Conservation (phyloP, 768 basidiomycete genomes). For the Suillus lakei region DNA sequence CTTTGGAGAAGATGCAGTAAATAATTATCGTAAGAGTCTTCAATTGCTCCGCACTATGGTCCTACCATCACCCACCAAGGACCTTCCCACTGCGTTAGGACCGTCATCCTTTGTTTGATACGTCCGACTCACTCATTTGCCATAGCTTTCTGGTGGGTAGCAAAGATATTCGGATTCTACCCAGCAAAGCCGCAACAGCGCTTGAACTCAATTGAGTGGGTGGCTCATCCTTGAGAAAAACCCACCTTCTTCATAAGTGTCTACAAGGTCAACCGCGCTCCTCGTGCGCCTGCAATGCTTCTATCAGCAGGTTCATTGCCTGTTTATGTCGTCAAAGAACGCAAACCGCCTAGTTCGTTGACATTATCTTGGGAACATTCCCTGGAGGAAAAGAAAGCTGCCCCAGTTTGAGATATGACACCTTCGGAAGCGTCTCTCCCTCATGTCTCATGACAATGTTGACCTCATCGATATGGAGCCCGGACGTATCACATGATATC, state of each 20-base stretch:
- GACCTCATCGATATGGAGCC: too few species aligned
- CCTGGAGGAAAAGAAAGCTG: neutral
- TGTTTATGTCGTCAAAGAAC: neutral
- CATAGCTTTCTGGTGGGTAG: constrained; percentile 26
- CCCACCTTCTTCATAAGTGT: neutral
- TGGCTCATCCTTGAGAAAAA: neutral
- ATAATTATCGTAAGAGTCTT: constrained; percentile 35
- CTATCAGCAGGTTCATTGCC: neutral
- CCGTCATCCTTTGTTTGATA: too few species aligned
- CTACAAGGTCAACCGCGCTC: neutral
- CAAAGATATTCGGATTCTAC: constrained; percentile 28
- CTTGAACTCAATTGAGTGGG: neutral
- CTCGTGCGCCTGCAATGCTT: neutral
- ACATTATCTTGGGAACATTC: neutral
- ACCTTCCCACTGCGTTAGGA: too few species aligned
- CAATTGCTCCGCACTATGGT: too few species aligned
- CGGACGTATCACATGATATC: neutral
- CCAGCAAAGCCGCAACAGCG: neutral
- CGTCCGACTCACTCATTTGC: too few species aligned
- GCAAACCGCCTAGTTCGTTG: neutral
- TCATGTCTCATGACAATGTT: neutral
- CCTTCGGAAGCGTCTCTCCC: constrained; percentile 4
- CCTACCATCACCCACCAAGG: too few species aligned
- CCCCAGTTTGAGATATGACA: neutral
- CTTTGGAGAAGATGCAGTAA: constrained; percentile 48